These are phyloP conservation scores for Pharus latifolius DNA, from an alignment of 176 grass and related monocot genomes.

Conservation along the genomic window DNA sequence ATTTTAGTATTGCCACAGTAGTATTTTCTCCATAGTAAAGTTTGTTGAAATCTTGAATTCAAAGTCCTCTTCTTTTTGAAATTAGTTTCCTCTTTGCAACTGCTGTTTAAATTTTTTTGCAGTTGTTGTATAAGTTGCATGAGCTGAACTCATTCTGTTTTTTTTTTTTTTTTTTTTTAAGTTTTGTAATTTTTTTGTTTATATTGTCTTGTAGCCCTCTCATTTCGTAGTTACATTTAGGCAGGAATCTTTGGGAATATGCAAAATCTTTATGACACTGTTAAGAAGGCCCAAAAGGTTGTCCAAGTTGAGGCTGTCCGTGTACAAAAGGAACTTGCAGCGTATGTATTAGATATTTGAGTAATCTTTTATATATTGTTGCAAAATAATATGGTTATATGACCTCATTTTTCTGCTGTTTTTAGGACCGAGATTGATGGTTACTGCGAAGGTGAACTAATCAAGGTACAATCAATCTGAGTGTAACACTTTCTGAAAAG, in stretches of 20 bases:
- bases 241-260: conserved; percentile 87
- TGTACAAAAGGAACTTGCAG: conserved; percentile 97
- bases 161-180: conserved; percentile 8
- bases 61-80: too few species aligned
- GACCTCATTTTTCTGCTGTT: conserved; percentile 9
- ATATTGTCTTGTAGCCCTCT: neutral
- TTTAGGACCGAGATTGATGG: conserved; percentile 91
- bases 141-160: neutral
- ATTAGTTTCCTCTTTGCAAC: neutral
- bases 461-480: too few species aligned
- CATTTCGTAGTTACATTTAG: conserved; percentile 23
- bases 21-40: neutral
- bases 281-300: conserved; percentile 99
- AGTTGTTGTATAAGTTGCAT: neutral
- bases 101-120: neutral
- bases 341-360: conserved; percentile 43
- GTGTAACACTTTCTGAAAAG: too few species aligned
- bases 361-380: conserved; percentile 15
- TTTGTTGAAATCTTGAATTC: neutral
- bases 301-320: conserved; percentile 97
- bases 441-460: conserved; percentile 97
- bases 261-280: conserved; percentile 98
- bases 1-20: neutral
- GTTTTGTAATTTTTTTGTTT: neutral
- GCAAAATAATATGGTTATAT: neutral